These are phyloP conservation scores for Lanzia echinophila DNA, from an alignment of 2,329 filamentous ascomycete species.

Conservation along the genomic window DNA sequence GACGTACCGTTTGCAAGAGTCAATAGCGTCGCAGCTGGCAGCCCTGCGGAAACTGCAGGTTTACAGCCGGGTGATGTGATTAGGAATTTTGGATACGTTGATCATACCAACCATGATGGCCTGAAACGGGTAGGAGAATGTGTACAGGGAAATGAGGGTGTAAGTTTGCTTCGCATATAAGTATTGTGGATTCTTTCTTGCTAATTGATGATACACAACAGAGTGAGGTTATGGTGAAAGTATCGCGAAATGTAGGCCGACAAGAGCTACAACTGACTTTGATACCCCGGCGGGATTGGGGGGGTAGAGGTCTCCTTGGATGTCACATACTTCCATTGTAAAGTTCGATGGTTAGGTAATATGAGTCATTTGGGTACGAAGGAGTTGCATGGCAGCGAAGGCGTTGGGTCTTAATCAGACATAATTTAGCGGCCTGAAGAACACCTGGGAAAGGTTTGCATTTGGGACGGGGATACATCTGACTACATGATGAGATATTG, in stretches of 20 bases:
- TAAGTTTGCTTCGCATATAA: slow-evolving; percentile 41
- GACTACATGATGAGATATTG: too few relatives aligned
- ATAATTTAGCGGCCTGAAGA: background rate
- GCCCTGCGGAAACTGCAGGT: slow-evolving; percentile 78
- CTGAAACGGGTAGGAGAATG: slow-evolving; percentile 81
- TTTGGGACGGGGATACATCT: background rate
- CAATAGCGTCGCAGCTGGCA: slow-evolving; percentile 69
- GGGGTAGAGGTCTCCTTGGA: slow-evolving; percentile 79
- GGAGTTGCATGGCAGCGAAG: slow-evolving; percentile 9
- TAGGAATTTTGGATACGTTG: slow-evolving; percentile 77
- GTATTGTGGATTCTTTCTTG: background rate
- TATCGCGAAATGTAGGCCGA: slow-evolving; percentile 40
- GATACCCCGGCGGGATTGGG: slow-evolving; percentile 76
- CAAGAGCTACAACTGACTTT: slow-evolving; percentile 64
- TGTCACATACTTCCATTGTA: slow-evolving; percentile 83
- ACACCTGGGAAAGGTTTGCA: background rate
- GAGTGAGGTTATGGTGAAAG: slow-evolving; percentile 65
- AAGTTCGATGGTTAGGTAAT: slow-evolving; percentile 21
- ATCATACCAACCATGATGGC: slow-evolving; percentile 77
- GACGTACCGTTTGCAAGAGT: slow-evolving; percentile 79
- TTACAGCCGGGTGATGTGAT: slow-evolving; percentile 75
- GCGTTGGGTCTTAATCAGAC: background rate
- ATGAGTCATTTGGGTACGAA: slow-evolving; percentile 15
- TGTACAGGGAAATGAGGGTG: slow-evolving; percentile 83
- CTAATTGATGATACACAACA: slow-evolving; percentile 31